Conservation (phyloP, 2,329 filamentous ascomycete genomes). For the Meredithiella fracta region DNA sequence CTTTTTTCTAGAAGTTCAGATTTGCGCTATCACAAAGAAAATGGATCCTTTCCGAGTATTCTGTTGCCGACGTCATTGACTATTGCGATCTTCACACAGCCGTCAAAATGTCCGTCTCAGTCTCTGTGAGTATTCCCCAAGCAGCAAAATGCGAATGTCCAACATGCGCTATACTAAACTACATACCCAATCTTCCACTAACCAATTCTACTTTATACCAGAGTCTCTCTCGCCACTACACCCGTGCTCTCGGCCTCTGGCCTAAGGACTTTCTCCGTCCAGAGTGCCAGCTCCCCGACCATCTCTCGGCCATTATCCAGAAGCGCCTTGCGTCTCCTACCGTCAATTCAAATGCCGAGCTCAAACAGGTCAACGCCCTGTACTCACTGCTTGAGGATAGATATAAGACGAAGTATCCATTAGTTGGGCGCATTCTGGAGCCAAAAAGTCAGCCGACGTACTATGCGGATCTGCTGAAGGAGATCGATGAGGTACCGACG, state of each 20-base stretch:
- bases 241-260: slow-evolving; percentile 39
- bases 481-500: slow-evolving; percentile 46
- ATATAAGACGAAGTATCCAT: slow-evolving; percentile 28
- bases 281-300: slow-evolving; percentile 43
- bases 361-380: slow-evolving; percentile 38
- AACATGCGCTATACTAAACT: neutral
- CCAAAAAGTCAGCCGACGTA: slow-evolving; percentile 49
- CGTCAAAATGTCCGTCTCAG: slow-evolving; percentile 16
- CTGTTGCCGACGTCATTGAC: too few relatives aligned
- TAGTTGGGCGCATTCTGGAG: slow-evolving; percentile 26
- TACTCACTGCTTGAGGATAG: slow-evolving; percentile 43
- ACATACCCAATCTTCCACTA: neutral
- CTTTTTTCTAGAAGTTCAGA: too few relatives aligned
- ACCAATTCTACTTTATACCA: neutral
- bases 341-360: slow-evolving; percentile 3
- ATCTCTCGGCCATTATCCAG: slow-evolving; percentile 23
- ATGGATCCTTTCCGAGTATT: too few relatives aligned
- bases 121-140: slow-evolving; percentile 16
- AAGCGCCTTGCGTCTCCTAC: slow-evolving; percentile 17
- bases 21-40: too few relatives aligned
- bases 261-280: slow-evolving; percentile 48
- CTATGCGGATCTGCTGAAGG: slow-evolving; percentile 42
- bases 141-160: neutral
- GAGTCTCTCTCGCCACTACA: slow-evolving; percentile 24
- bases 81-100: neutral